Base-by-base conservation (phyloP, 805 yeast species). In the Tetrapisispora iriomotensis region DNA sequence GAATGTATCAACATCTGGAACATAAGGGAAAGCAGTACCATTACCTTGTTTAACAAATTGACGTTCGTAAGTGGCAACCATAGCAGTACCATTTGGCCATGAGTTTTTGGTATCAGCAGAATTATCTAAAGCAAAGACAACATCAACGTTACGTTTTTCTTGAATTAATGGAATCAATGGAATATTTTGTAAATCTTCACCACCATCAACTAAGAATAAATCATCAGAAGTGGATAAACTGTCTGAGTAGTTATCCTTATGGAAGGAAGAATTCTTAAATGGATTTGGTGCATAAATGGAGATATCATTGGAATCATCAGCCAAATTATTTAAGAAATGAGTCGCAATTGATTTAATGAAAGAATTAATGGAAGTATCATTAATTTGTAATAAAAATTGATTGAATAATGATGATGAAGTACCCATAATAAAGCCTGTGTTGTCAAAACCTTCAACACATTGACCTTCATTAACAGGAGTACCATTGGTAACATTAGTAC, bases 401-500 rank as follows among this genome's bases (percentile, higher is more conserved):
- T 86, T 86, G 68, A 86, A 86, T 39, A 86, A 62, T 1, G 88
- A 68, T 1, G 94, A 82, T 2, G 95, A 84, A 3, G 95, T 79
- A 31, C 94, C 95, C 65, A 84, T 65, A 29, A 84, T 64, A 53
- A 75, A 86, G 6, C 95, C 94, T 6, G 85, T 79, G 54, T 85
- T 84, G 59, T 87, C 95, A 45, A 71, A 79, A 6, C 92, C 90
- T 4, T 65, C 71, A 37, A 74, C 62, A 60, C 96, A 87, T n/a
- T 59, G 52, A n/a, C 65, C 62, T 30, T 55, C 58, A 14, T 56
- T 50, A 3, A 51, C 54, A 6, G 85, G 79, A n/a, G 57, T 45
- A 33, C 95, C 95, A 45, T 75, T 67, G 15, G 68, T 53, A 30
- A 81, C 71, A 25, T 70, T 59, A 1, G 94, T 70, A 6, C 95